Conservation (phyloP, 495 filamentous ascomycete species). For the Lophiostoma macrostomum region DNA sequence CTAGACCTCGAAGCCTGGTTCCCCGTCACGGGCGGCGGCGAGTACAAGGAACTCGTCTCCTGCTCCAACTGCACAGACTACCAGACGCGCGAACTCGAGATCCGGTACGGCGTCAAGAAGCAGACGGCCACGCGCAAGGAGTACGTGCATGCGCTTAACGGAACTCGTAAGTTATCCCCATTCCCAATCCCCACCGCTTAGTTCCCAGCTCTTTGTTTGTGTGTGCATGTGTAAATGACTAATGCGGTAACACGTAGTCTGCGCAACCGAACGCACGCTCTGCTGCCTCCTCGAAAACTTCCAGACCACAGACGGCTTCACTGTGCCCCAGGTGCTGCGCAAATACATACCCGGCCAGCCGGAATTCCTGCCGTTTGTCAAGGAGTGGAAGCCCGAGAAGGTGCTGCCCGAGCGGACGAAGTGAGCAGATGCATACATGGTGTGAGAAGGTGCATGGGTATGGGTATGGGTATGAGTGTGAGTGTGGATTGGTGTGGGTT, state of each 20-base stretch:
- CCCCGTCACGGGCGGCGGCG: conserved; percentile 87
- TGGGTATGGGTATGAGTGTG: no score
- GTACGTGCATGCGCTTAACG: conserved; percentile 90
- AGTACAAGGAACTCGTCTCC: conserved; percentile 82
- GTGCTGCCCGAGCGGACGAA: conserved; percentile 10
- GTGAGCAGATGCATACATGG: background rate
- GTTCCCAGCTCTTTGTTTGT: no score
- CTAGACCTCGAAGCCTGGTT: conserved; percentile 98
- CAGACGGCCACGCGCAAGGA: conserved; percentile 79
- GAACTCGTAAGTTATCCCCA: conserved; percentile 13
- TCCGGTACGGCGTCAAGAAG: conserved; percentile 70
- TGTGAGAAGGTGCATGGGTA: no score
- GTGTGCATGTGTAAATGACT: background rate
- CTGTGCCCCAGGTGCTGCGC: conserved; percentile 78
- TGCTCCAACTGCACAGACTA: conserved; percentile 97
- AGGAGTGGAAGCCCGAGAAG: conserved; percentile 49
- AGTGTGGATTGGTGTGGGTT: no score
- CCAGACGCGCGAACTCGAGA: conserved; percentile 79
- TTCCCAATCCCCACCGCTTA: conserved; percentile 33
- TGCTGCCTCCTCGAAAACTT: conserved; percentile 97
- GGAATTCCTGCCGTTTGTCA: conserved; percentile 83
- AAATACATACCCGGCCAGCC: conserved; percentile 90
- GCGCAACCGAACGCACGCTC: conserved; percentile 87
- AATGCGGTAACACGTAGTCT: conserved; percentile 46
- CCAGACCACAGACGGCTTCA: conserved; percentile 85